Evolutionary conservation across 1,139 yeast genomes (phyloP).

Genomic region (Geotrichum restrictum): DNA sequence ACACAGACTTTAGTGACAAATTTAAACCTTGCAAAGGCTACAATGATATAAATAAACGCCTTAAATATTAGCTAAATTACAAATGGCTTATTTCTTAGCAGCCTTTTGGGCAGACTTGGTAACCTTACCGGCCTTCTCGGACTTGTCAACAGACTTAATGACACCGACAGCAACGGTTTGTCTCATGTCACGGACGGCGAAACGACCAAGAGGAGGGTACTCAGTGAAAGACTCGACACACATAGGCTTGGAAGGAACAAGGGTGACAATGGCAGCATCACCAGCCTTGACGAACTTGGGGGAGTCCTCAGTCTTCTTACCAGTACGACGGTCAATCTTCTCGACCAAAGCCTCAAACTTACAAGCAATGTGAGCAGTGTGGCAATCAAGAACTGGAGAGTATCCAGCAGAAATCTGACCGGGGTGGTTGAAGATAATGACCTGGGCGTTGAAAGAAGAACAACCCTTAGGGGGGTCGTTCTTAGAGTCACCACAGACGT

Average conservation of each 20-base stretch:
- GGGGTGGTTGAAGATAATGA: slow-evolving; percentile 86
- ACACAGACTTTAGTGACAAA: no score
- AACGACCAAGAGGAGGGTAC: slow-evolving; percentile 98
- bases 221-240: slow-evolving; percentile 95
- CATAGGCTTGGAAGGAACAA: slow-evolving; percentile 94
- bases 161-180: slow-evolving; percentile 99
- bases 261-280: slow-evolving; percentile 89
- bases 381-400: slow-evolving; percentile 92
- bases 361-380: slow-evolving; percentile 95
- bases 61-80: slow-evolving; percentile 13
- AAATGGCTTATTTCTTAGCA: slow-evolving; percentile 75
- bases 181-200: slow-evolving; percentile 99
- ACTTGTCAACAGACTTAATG: slow-evolving; percentile 95
- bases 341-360: slow-evolving; percentile 77
- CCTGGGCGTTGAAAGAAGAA: slow-evolving; percentile 85
- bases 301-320: slow-evolving; percentile 76
- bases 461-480: slow-evolving; percentile 86
- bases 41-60: no score
- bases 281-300: slow-evolving; percentile 91
- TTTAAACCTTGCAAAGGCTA: no score
- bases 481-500: slow-evolving; percentile 94
- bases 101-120: slow-evolving; percentile 99
- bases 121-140: slow-evolving; percentile 95
- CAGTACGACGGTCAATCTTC: slow-evolving; percentile 93
- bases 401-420: slow-evolving; percentile 92